These are phyloP conservation scores for Fonsecaea pedrosoi DNA, from an alignment of 2,329 filamentous ascomycete genomes.

Conservation along the genomic window DNA sequence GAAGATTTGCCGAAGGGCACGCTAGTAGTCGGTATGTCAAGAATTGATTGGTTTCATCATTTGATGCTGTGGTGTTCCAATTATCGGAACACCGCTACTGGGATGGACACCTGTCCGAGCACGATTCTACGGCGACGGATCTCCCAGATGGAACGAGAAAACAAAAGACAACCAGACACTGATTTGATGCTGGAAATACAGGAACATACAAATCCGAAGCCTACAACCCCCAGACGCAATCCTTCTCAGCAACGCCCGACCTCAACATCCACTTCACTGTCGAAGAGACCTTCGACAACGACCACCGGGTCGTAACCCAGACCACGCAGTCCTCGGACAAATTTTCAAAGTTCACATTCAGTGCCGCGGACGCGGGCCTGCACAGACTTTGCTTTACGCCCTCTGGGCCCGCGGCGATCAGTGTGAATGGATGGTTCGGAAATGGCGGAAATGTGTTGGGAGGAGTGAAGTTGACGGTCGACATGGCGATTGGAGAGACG, in stretches of 20 bases:
- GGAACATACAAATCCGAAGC: slow-evolving; percentile 87
- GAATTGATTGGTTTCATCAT: not conserved
- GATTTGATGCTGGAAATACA: slow-evolving; percentile 42
- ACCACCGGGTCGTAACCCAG: slow-evolving; percentile 81
- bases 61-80: not conserved
- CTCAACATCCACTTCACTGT: slow-evolving; percentile 89
- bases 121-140: not conserved
- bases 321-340: slow-evolving; percentile 74
- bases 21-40: slow-evolving; percentile 77
- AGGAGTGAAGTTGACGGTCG: slow-evolving; percentile 82
- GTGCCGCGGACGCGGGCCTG: slow-evolving; percentile 89
- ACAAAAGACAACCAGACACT: slow-evolving; percentile 1
- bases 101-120: not conserved
- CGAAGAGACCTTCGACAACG: slow-evolving; percentile 95
- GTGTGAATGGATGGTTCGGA: slow-evolving; percentile 74
- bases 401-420: slow-evolving; percentile 71
- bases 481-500: slow-evolving; percentile 93
- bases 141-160: not conserved
- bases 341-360: slow-evolving; percentile 91
- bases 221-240: slow-evolving; percentile 72
- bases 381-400: slow-evolving; percentile 96
- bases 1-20: slow-evolving; percentile 98
- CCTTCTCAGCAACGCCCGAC: slow-evolving; percentile 75
- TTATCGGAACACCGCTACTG: not conserved
- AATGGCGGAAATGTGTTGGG: slow-evolving; percentile 70